Conservation (phyloP, 768 basidiomycete species). For the Amanita jacksonii region DNA sequence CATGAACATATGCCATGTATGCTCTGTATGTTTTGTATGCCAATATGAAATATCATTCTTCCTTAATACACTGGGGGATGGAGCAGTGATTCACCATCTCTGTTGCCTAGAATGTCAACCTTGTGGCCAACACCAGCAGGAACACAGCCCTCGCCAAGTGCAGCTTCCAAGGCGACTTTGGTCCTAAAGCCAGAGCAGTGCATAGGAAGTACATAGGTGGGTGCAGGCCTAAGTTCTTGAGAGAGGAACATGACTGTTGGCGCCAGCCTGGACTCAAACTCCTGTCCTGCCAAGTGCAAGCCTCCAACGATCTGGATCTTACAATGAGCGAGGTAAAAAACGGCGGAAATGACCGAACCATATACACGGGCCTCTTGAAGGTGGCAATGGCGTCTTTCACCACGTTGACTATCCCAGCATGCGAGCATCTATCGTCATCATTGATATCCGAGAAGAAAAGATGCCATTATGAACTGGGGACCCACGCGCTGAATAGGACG, state of each 20-base stretch:
- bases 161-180: slow-evolving; percentile 60
- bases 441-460: not conserved
- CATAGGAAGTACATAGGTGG: slow-evolving; percentile 70
- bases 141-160: slow-evolving; percentile 67
- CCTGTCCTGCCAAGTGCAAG: slow-evolving; percentile 71
- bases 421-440: slow-evolving; percentile 30
- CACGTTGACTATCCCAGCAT: slow-evolving; percentile 84
- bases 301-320: slow-evolving; percentile 60
- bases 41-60: slow-evolving; percentile 1
- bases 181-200: slow-evolving; percentile 78
- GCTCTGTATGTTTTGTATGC: slow-evolving; percentile 7
- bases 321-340: not conserved
- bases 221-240: slow-evolving; percentile 47
- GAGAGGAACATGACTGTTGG: slow-evolving; percentile 68
- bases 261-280: slow-evolving; percentile 50
- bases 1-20: slow-evolving; percentile 1
- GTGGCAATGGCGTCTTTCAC: slow-evolving; percentile 54
- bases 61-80: slow-evolving; percentile 22
- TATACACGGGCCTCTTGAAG: slow-evolving; percentile 64
- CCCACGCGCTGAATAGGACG: slow-evolving; percentile 77
- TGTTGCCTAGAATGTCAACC: slow-evolving; percentile 45
- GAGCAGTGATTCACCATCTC: slow-evolving; percentile 28
- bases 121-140: slow-evolving; percentile 69
- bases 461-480: too few species aligned
- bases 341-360: slow-evolving; percentile 33